Evolutionary conservation across 768 basidiomycete genomes (phyloP), one percentile per base, ranked within the genome.

Genomic region (Kwoniella botswanensis): DNA sequence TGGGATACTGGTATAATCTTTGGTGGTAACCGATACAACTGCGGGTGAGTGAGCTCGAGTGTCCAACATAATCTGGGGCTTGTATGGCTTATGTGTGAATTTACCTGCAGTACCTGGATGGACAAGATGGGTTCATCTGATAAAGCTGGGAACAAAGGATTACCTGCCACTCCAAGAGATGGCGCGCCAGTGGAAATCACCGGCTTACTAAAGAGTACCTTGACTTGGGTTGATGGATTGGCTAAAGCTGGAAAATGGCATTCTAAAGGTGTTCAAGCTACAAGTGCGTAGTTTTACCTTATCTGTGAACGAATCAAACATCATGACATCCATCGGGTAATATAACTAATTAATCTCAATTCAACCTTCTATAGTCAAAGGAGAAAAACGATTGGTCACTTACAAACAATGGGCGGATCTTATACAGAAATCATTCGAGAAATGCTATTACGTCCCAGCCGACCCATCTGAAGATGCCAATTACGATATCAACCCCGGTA

Each of bases 41-140:
- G 82, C 76, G 82, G 82, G 79, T 80, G 62, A 66, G 79, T 35
- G 35, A 35, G 35, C 35, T 35, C 35, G 3, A 68, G 5, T 35
- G 6, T 35, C 1, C 35, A 5, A 35, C 35, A 35, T 35, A 35
- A 35, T 1, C 7, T 35, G 1, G 35, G 35, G 35, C 0, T 7
- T 1, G 35, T 7, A 35, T 35, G 35, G 6, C 35, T 35, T 35
- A 35, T 35, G 35, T 35, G 35, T 35, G 35, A 35, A 35, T 52
- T 3, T 29, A 17, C 21, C 1, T 29, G 13, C 63, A 81, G 82
- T 44, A 84, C 84, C 0, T 84, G 84, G 84, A 80, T 76, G 75
- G 94, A 96, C 86, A 96, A 96, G 87, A 95, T 95, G 93, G 97
- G 97, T 55, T 94, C 96, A 80, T 94, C 92, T 2, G 86, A 86